Conservation (phyloP, 495 filamentous ascomycete species). For the Xylaria venustula region DNA sequence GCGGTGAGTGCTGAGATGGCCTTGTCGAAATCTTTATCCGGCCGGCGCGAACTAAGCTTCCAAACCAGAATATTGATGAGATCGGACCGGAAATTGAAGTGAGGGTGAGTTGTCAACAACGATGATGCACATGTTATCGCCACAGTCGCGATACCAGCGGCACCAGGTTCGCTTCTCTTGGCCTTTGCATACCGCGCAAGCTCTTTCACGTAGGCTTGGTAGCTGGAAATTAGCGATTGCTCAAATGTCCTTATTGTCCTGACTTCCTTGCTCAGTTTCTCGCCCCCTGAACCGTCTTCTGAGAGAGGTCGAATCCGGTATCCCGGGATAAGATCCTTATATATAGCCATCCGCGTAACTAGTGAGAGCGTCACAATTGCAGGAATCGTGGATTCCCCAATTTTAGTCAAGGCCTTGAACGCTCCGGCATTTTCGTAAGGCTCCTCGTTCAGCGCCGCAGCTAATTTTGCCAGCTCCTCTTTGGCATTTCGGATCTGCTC, state of each 20-base stretch:
- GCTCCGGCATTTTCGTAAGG: conserved; percentile 84
- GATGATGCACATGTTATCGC: conserved; percentile 83
- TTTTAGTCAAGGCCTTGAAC: conserved; percentile 72
- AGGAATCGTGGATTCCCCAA: conserved; percentile 65
- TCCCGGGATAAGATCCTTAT: conserved; percentile 92
- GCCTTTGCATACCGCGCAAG: conserved; percentile 62
- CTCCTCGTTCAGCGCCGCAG: conserved; percentile 79
- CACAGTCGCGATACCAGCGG: conserved; percentile 55
- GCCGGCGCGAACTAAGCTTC: conserved; percentile 66
- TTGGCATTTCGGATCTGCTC: conserved; percentile 84
- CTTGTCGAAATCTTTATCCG: conserved; percentile 72
- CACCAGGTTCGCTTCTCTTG: conserved; percentile 31
- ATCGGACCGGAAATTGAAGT: conserved; percentile 94
- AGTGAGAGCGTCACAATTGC: conserved; percentile 81
- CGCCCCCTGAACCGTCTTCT: conserved; percentile 69
- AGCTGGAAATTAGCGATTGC: conserved; percentile 75
- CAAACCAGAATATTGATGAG: conserved; percentile 82
- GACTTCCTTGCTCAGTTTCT: conserved; percentile 90
- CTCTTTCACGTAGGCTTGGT: conserved; percentile 77
- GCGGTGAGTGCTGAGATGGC: conserved; percentile 77
- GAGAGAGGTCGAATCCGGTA: conserved; percentile 84
- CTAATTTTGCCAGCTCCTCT: conserved; percentile 86
- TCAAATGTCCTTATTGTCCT: conserved; percentile 77
- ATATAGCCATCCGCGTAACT: conserved; percentile 83
- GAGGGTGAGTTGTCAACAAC: conserved; percentile 75